Evolutionary conservation across 208 protist species (phyloP).

Genomic region (Blastocrithidia nonstop): DNA sequence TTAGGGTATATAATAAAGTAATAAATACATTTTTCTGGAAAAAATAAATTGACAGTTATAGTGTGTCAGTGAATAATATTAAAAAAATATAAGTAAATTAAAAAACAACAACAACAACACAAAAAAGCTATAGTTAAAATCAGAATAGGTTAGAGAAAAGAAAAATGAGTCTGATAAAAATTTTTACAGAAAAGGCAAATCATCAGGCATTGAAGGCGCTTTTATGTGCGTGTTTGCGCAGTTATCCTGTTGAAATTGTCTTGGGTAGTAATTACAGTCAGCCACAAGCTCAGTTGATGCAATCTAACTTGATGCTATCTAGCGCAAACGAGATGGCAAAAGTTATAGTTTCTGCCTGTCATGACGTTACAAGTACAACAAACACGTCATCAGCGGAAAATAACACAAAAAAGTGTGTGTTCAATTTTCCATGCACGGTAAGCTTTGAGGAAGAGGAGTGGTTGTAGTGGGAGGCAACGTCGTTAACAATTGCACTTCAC

Average conservation of each 20-base stretch:
- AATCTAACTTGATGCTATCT: conserved; percentile 28
- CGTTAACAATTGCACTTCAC: conserved; percentile 35
- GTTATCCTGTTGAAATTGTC: conserved; percentile 41
- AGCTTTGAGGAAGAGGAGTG: conserved; percentile 53
- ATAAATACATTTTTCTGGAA: too few relatives aligned
- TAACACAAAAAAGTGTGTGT: too few relatives aligned
- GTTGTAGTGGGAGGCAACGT: conserved; percentile 70
- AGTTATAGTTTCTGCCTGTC: conserved; percentile 6
- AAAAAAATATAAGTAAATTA: too few relatives aligned
- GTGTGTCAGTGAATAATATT: too few relatives aligned
- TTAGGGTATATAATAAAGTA: too few relatives aligned
- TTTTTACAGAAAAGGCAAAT: conserved; percentile 82
- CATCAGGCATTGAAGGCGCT: conserved; percentile 75
- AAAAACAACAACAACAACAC: too few relatives aligned
- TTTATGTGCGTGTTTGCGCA: conserved; percentile 30
- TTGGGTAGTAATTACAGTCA: conserved; percentile 45
- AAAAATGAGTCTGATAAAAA: conserved; percentile 13
- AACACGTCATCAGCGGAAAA: too few relatives aligned
- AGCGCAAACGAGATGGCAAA: conserved; percentile 58
- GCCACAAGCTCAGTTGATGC: conserved; percentile 37
- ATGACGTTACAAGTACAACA: conserved; percentile 2
- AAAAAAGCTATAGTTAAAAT: too few relatives aligned
- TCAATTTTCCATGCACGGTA: neutral
- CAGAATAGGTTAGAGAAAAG: neutral
- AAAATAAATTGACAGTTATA: too few relatives aligned